Base-by-base conservation (phyloP, 768 basidiomycete genomes). In the Boletus tomentosulus region DNA sequence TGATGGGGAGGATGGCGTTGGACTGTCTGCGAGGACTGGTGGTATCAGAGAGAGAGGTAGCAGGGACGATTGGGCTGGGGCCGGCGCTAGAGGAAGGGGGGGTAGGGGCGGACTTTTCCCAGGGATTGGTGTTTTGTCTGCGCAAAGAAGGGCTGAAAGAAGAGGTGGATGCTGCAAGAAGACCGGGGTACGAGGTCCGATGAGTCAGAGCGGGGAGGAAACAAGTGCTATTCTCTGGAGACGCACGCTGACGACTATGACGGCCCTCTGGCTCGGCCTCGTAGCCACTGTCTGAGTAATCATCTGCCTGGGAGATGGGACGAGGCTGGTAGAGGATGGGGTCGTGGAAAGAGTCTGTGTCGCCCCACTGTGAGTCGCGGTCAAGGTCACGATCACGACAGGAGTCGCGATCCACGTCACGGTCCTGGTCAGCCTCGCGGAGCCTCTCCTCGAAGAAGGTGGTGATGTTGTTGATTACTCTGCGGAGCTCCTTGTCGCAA, bases 401-500 rank as follows among this genome's bases (percentile, higher is more conserved):
- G 42, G 66, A 68, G 62, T 87, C 86, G 52, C 81, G 82, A 67
- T 88, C 87, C 19, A 73, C 67, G 65, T 88, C 86, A 57, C 73
- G 72, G 62, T 78, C 73, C 62, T 83, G 78, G 68, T 92, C 86
- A 50, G 79, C 83, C 58, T 91, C 89, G 43, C 87, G 78, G 35
- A 96, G 80, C 62, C 87, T 83, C 66, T 93, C 89, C 74, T 99
- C 96, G 62, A 97, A 96, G 73, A 93, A 98, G 37, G 84, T 72
- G 58, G 96, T 96, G 76, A 99, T 94, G 56, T 86, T 91, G 72
- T 91, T 87, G 55, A 95, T 92, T 67, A 98, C 89, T 66, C 92
- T 87, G 66, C 87, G 86, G 9, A 99, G 83, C 72, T 97, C 93
- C 77, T 89, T 90, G 82, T 99, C 93, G 78, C 96, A 99, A 59